Percentiles rank a stretch among this genome's conserved stretches.
phyloP scores from a whole-genome alignment of 306 rosid species.

The Luffa acutangula region DNA sequence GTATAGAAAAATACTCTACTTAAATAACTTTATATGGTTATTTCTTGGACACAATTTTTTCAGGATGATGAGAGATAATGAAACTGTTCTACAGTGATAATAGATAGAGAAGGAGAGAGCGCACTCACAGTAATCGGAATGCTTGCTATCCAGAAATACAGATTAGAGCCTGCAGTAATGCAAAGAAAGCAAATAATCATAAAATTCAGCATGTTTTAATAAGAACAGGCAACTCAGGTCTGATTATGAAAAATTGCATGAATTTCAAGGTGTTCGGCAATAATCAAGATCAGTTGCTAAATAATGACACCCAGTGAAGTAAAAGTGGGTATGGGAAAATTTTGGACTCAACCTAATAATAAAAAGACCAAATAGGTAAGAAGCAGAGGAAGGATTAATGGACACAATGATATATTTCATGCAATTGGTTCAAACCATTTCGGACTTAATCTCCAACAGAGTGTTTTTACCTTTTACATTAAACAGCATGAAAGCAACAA shows the following conservation, averaged over 20 bases:
- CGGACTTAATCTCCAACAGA: neutral
- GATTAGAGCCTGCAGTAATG: conserved; percentile 69
- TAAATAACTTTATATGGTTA: neutral
- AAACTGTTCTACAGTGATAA: neutral
- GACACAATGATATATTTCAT: neutral
- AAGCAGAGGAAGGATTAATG: neutral
- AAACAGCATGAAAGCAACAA: conserved; percentile 88
- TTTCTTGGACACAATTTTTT: neutral
- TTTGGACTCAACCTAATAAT: neutral
- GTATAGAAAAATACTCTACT: neutral
- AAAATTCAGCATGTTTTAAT: neutral
- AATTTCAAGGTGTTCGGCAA: neutral
- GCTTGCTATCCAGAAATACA: conserved; percentile 94
- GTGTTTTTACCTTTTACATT: conserved; percentile 59
- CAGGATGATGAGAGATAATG: neutral
- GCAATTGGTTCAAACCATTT: neutral
- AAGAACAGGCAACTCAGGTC: neutral
- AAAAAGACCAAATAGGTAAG: neutral
- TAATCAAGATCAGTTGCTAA: neutral
- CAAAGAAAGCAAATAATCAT: neutral
- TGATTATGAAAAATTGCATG: neutral
- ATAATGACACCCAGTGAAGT: neutral
- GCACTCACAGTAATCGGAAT: conserved; percentile 68
- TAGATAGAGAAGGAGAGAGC: neutral
- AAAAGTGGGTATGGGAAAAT: neutral